phyloP scores from a whole-genome alignment of 1,139 yeast genomes.

The Sugiyamaella neomexicana region DNA sequence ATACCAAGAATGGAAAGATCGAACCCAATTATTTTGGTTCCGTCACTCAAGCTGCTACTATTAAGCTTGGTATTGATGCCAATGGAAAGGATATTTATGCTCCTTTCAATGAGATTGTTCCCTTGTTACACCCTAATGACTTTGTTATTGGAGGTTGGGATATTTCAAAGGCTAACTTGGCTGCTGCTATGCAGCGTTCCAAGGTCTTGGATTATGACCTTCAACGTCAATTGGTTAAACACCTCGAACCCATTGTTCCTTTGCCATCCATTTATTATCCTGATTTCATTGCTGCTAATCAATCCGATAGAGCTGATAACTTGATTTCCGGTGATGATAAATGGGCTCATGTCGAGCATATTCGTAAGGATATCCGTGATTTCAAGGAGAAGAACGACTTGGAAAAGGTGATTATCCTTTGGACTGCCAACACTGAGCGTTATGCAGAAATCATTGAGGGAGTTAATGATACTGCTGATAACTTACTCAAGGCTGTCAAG shows the following conservation, averaged over 20 bases:
- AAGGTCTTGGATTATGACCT: slow-evolving; percentile 83
- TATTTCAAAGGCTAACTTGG: slow-evolving; percentile 68
- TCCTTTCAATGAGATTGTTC: slow-evolving; percentile 86
- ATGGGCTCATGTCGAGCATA: slow-evolving; percentile 87
- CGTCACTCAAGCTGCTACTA: slow-evolving; percentile 91
- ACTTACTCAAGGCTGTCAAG: slow-evolving; percentile 72
- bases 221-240: slow-evolving; percentile 71
- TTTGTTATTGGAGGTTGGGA: slow-evolving; percentile 95
- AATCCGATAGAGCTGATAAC: slow-evolving; percentile 88
- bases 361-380: slow-evolving; percentile 78
- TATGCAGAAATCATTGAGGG: slow-evolving; percentile 76
- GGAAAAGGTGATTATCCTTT: slow-evolving; percentile 85
- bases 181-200: slow-evolving; percentile 81
- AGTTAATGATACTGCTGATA: slow-evolving; percentile 86
- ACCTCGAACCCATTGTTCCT: slow-evolving; percentile 66
- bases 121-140: slow-evolving; percentile 88
- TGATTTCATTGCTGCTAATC: slow-evolving; percentile 94
- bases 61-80: slow-evolving; percentile 84
- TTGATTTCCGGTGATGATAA: slow-evolving; percentile 70
- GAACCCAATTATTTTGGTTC: slow-evolving; percentile 92
- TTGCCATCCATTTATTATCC: slow-evolving; percentile 90
- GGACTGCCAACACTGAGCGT: slow-evolving; percentile 98
- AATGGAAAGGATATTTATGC: slow-evolving; percentile 85
- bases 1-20: slow-evolving; percentile 76
- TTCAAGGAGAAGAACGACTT: slow-evolving; percentile 72